Conservation (phyloP, 345 rosid species). For the Rhodamnia rubescens region DNA sequence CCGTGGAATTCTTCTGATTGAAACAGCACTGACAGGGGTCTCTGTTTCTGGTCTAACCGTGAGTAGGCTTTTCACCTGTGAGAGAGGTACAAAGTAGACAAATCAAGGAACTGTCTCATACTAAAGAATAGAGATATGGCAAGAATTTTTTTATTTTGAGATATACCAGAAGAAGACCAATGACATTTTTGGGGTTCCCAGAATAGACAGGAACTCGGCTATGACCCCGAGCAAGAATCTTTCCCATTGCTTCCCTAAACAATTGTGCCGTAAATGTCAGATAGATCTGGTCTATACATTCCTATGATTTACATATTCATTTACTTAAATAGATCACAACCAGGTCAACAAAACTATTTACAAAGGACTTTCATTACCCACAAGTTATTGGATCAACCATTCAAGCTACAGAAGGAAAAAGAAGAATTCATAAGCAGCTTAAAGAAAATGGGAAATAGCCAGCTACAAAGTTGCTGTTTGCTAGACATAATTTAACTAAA, state of each 20-base stretch:
- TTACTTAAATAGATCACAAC: neutral
- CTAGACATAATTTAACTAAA: neutral
- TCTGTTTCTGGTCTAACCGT: slow-evolving; percentile 95
- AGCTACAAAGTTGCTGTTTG: neutral
- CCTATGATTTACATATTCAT: neutral
- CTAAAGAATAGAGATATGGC: neutral
- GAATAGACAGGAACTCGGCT: slow-evolving; percentile 93
- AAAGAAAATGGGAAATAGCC: neutral
- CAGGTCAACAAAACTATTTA: neutral
- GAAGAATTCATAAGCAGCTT: neutral
- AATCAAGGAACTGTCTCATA: neutral
- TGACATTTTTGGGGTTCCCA: slow-evolving; percentile 72
- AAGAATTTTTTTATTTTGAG: neutral
- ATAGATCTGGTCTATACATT: neutral
- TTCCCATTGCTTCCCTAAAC: slow-evolving; percentile 87
- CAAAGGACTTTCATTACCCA: neutral
- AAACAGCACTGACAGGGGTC: slow-evolving; percentile 83
- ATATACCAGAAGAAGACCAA: slow-evolving; percentile 87
- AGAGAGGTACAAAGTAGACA: neutral
- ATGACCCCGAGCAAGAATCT: slow-evolving; percentile 88
- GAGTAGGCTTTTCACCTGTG: slow-evolving; percentile 88
- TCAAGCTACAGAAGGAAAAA: neutral
- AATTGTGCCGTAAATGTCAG: neutral
- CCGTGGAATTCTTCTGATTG: slow-evolving; percentile 93
- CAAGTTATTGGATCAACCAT: neutral